Evolutionary conservation across 176 grass and related monocot genomes (phyloP).

Genomic region (Raddia guianensis): DNA sequence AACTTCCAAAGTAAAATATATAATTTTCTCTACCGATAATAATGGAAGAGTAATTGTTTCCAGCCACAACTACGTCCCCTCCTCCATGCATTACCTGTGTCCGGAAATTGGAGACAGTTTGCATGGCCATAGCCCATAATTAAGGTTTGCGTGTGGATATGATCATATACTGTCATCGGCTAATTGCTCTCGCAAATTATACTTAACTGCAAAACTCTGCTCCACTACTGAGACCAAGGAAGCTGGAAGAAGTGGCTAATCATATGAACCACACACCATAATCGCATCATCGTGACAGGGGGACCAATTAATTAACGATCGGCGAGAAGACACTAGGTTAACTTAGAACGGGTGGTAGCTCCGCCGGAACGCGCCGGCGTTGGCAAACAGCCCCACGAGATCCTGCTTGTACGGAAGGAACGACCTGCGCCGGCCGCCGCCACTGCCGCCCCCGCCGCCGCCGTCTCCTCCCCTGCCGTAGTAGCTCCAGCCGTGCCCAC

Average conservation of each 20-base stretch:
- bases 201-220: not conserved
- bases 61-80: too few relatives aligned
- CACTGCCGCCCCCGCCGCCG: not conserved
- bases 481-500: conserved; percentile 38
- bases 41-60: too few relatives aligned
- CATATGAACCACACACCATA: not conserved
- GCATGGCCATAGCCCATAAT: too few relatives aligned
- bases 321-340: not conserved
- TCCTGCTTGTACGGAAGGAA: conserved; percentile 92
- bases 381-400: conserved; percentile 64
- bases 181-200: not conserved
- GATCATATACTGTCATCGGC: too few relatives aligned
- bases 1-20: too few relatives aligned
- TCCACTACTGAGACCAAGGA: not conserved
- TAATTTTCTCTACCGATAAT: too few relatives aligned
- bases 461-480: conserved; percentile 27
- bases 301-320: not conserved
- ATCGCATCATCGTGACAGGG: not conserved
- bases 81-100: too few relatives aligned
- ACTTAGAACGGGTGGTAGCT: conserved; percentile 62
- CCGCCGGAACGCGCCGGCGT: conserved; percentile 57
- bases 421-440: conserved; percentile 41
- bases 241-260: not conserved
- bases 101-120: too few relatives aligned
- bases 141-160: too few relatives aligned